Percentiles rank a stretch among this genome's conserved stretches.
phyloP scores from a whole-genome alignment of 495 filamentous ascomycete species.

The Neurospora pannonica region DNA sequence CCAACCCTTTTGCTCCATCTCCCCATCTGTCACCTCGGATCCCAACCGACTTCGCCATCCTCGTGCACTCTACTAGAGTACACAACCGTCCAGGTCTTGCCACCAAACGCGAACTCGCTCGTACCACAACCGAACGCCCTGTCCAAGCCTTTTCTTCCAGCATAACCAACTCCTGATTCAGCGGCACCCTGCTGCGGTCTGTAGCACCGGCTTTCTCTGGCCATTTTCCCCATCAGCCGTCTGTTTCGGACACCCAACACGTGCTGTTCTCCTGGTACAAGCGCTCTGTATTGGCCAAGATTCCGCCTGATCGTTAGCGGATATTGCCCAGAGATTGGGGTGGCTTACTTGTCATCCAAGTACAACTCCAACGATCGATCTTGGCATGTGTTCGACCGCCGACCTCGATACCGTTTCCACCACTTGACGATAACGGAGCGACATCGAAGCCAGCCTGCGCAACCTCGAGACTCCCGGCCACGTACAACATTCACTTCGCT shows the following conservation, averaged over 20 bases:
- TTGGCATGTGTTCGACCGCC: slow-evolving; percentile 1
- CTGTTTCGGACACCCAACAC: not conserved
- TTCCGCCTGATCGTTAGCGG: not conserved
- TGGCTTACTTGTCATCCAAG: not conserved
- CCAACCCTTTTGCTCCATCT: not conserved
- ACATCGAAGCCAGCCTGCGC: not conserved
- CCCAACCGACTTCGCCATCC: not conserved
- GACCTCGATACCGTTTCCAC: slow-evolving; percentile 3
- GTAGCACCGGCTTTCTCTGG: not conserved
- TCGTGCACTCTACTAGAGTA: not conserved
- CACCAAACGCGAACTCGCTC: not conserved
- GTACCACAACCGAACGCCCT: not conserved
- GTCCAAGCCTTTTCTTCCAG: not conserved
- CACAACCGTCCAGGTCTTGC: not conserved
- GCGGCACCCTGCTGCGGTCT: not conserved
- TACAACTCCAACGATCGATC: not conserved
- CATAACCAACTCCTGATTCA: not conserved
- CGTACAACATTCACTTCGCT: not conserved
- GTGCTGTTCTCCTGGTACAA: not conserved
- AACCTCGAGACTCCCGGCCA: not conserved
- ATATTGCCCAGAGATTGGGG: not conserved
- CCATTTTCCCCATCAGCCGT: not conserved
- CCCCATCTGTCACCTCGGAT: not conserved
- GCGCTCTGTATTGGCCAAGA: not conserved
- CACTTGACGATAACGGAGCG: slow-evolving; percentile 2